Evolutionary conservation across 2,329 filamentous ascomycete species (phyloP).

Genomic region (Leptographium wingfieldii): DNA sequence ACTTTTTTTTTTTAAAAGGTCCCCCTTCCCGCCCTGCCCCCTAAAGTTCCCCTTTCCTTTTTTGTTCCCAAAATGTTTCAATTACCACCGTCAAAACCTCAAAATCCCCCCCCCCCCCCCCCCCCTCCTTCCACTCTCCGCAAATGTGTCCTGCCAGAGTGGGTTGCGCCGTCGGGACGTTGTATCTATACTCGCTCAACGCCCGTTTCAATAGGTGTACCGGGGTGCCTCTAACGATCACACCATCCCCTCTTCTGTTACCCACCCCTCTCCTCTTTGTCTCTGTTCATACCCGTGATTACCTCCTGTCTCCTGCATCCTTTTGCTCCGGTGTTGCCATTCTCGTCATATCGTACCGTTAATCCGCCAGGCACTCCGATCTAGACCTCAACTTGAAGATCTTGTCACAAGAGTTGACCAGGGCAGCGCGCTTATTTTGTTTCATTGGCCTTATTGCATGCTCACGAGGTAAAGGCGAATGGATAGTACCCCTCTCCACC

Average conservation of each 20-base stretch:
- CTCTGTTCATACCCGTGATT: neutral
- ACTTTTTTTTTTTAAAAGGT: too few species aligned
- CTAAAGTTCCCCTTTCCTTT: too few species aligned
- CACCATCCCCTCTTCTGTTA: conserved; percentile 2
- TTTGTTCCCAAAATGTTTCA: too few species aligned
- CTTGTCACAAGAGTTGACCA: neutral
- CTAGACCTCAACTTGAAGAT: neutral
- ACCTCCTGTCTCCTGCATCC: neutral
- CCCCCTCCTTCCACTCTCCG: neutral
- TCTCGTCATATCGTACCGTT: neutral
- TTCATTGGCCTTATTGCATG: neutral
- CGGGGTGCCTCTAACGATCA: conserved; percentile 1
- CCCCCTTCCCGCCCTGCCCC: too few species aligned
- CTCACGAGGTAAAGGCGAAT: too few species aligned
- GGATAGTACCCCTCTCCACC: neutral
- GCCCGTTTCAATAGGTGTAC: neutral
- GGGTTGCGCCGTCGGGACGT: neutral
- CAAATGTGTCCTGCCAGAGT: neutral
- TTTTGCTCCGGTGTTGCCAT: neutral
- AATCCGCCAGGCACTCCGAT: neutral
- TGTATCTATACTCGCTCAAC: neutral
- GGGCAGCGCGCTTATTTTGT: conserved; percentile 12
- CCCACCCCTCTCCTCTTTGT: neutral
- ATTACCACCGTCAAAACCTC: too few species aligned
- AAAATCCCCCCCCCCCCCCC: too few species aligned